These are phyloP conservation scores for Xylaria bambusicola DNA, from an alignment of 495 filamentous ascomycete genomes.

Conservation along the genomic window DNA sequence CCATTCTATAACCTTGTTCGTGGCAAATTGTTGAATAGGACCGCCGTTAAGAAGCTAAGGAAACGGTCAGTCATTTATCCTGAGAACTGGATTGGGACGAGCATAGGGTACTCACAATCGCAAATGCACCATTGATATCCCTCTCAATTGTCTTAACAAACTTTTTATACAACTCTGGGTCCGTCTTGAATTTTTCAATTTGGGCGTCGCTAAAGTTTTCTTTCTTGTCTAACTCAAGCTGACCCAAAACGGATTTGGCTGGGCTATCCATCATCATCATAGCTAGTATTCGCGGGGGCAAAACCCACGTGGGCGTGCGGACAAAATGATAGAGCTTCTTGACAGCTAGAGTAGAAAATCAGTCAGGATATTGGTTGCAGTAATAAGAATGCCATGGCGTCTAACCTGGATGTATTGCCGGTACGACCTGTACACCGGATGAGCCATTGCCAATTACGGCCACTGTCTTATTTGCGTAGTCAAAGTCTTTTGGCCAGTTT, in stretches of 20 bases:
- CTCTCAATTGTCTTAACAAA: conserved; percentile 32
- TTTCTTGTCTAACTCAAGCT: conserved; percentile 36
- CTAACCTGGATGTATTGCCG: conserved; percentile 58
- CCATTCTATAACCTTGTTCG: conserved; percentile 26
- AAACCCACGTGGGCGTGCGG: conserved; percentile 69
- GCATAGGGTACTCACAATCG: conserved; percentile 22
- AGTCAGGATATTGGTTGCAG: conserved; percentile 32
- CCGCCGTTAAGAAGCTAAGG: conserved; percentile 41
- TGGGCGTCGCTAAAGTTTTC: conserved; percentile 41
- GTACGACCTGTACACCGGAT: conserved; percentile 62
- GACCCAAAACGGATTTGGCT: conserved; percentile 25
- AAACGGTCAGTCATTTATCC: conserved; percentile 24
- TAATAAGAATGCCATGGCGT: conserved; percentile 36
- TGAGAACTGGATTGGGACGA: not conserved
- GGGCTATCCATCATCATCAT: conserved; percentile 46
- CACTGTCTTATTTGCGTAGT: conserved; percentile 58
- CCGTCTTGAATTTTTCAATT: conserved; percentile 48
- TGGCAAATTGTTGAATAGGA: conserved; percentile 26
- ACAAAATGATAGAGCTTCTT: conserved; percentile 52
- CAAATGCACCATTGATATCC: conserved; percentile 30
- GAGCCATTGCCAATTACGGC: conserved; percentile 62
- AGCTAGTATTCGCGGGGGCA: conserved; percentile 51
- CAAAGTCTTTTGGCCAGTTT: conserved; percentile 57
- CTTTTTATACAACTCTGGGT: conserved; percentile 29
- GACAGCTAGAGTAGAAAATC: conserved; percentile 36